phyloP scores from a whole-genome alignment of 2,329 filamentous ascomycete genomes.

The Bertia moriformis region DNA sequence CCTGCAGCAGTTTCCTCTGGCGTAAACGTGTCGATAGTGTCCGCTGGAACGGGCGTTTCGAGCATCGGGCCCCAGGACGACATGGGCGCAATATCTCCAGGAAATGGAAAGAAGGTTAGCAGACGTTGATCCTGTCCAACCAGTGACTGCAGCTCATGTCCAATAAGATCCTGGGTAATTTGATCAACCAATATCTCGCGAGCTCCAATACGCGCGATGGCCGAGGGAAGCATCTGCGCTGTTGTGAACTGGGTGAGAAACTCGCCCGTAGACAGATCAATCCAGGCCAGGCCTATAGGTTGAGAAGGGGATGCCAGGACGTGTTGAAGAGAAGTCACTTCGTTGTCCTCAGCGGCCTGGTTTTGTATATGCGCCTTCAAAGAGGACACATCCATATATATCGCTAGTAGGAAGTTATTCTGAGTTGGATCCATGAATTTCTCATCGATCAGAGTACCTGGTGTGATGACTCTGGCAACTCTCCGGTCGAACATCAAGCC shows the following conservation, averaged over 20 bases:
- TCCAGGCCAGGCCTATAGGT: constrained; percentile 51
- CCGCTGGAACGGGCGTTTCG: constrained; percentile 34
- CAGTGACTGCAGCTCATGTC: constrained; percentile 30
- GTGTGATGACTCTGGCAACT: constrained; percentile 54
- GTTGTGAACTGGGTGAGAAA: constrained; percentile 54
- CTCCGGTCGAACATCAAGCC: constrained; percentile 49
- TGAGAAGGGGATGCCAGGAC: constrained; percentile 5
- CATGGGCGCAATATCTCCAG: constrained; percentile 17
- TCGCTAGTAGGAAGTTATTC: constrained; percentile 55
- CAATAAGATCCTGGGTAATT: constrained; percentile 23
- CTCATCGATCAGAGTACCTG: constrained; percentile 61
- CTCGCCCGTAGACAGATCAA: constrained; percentile 60
- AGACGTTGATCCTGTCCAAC: constrained; percentile 40
- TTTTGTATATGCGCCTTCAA: constrained; percentile 8
- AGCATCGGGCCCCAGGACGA: constrained; percentile 43
- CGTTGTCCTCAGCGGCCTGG: constrained; percentile 12
- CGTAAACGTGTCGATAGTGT: constrained; percentile 30
- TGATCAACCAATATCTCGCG: constrained; percentile 51
- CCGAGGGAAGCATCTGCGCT: constrained; percentile 41
- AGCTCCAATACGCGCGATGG: constrained; percentile 50
- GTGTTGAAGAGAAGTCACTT: constrained; percentile 2
- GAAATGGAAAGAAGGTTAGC: constrained; percentile 36
- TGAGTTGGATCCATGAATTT: constrained; percentile 59
- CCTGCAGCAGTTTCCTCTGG: constrained; percentile 44
- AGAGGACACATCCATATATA: constrained; percentile 21